Evolutionary conservation across 768 basidiomycete genomes (phyloP), one percentile per base, ranked within the genome.

Genomic region (Coprinopsis sp.): DNA sequence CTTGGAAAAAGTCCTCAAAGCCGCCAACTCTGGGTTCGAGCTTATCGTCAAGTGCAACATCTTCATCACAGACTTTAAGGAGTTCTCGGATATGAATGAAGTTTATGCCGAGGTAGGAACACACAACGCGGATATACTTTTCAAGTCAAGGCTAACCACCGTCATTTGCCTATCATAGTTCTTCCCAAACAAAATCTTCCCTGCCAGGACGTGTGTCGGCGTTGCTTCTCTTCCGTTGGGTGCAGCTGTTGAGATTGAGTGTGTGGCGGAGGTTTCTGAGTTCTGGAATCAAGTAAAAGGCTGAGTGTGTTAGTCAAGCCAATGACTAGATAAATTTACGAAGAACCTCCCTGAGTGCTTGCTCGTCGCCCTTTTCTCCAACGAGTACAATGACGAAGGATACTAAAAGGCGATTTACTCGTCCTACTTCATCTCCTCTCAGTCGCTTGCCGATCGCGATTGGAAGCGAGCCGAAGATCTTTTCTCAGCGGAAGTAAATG

Each of bases 241-340:
- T 14, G 53, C 53, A 13, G 43, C 47, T 3, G 53, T 54, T 3
- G 53, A 54, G 37, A 54, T 54, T 29, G 53, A 54, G 23, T 51
- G 50, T 25, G 42, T 40, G 14, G 53, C 53, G 25, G 43, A 48
- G 14, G 40, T 42, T n/a, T 14, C 19, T 28, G 27, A n/a, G 27
- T 42, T 11, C 27, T 18, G 6, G 6, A 12, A 42, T 5, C 6
- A 28, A 28, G n/a, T 28, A 7, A 19, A 30, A 28, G 8, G 8
- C 30, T 31, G 8, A n/a, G 6, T 22, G 16, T 23, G 18, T 24
- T 39, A n/a, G 10, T 18, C 28, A 16, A 37, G 18, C 8, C 7
- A 19, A 37, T 42, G n/a, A n/a, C n/a, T n/a, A n/a, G n/a, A n/a
- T n/a, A n/a, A n/a, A n/a, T n/a, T n/a, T n/a, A n/a, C n/a, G n/a